Evolutionary conservation across 306 rosid genomes (phyloP).

Genomic region (Styphnolobium japonicum): DNA sequence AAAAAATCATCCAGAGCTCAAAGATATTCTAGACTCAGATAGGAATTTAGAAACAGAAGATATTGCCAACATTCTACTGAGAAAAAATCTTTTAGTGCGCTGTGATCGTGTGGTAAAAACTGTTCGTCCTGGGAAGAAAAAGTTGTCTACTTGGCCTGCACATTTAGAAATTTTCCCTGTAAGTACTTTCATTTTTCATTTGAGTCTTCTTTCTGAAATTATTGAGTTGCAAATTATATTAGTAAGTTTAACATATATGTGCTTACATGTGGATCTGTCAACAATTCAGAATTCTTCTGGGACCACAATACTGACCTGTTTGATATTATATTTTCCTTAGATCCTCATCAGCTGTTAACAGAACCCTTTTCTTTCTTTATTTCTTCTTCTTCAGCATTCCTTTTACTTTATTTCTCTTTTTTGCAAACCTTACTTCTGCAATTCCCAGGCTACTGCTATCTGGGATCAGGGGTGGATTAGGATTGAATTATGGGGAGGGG

Average conservation of each 20-base stretch:
- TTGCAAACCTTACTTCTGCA: not conserved
- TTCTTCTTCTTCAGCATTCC: not conserved
- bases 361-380: not conserved
- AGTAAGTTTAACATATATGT: not conserved
- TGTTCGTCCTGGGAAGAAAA: slow-evolving; percentile 95
- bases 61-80: slow-evolving; percentile 65
- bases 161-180: slow-evolving; percentile 92
- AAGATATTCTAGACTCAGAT: slow-evolving; percentile 76
- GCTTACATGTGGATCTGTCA: not conserved
- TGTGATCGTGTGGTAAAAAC: slow-evolving; percentile 97
- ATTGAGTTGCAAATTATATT: not conserved
- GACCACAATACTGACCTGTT: not conserved
- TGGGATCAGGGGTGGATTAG: not conserved
- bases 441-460: not conserved
- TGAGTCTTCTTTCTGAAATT: not conserved
- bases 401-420: not conserved
- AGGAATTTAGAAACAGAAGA: slow-evolving; percentile 77
- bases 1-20: slow-evolving; percentile 78
- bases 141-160: slow-evolving; percentile 96
- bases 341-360: not conserved
- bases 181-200: slow-evolving; percentile 18
- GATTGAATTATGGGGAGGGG: not conserved
- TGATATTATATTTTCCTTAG: not conserved
- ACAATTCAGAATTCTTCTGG: not conserved
- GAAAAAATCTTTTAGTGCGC: slow-evolving; percentile 79